These are phyloP conservation scores for Globisporangium middletonii DNA, from an alignment of 352 stramenopile species.

Conservation along the genomic window DNA sequence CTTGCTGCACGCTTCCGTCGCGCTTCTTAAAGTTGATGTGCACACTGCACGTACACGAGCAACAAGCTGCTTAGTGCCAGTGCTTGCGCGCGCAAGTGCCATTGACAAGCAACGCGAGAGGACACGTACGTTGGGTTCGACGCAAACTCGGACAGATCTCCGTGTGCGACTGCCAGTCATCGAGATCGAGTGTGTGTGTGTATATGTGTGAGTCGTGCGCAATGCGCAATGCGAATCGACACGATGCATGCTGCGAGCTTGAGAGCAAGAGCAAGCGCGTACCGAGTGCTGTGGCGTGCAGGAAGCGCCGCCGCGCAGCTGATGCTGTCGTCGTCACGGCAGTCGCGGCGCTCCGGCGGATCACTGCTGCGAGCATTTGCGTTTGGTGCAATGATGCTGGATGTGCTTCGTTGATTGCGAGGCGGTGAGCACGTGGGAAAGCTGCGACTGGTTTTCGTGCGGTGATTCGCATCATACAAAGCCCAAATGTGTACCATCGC, in stretches of 20 bases:
- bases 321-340: neutral
- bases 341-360: neutral
- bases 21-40: constrained; percentile 69
- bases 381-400: neutral
- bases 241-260: neutral
- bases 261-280: constrained; percentile 3
- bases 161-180: constrained; percentile 28
- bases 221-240: neutral
- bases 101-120: constrained; percentile 1
- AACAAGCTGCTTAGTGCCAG: neutral
- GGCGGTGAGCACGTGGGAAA: no score
- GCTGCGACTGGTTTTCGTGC: no score
- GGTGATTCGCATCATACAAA: no score
- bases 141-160: constrained; percentile 52
- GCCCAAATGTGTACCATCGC: no score
- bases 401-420: no score
- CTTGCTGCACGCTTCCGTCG: constrained; percentile 52
- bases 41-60: constrained; percentile 31
- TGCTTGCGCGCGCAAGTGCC: neutral
- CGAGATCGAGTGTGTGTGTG: no score
- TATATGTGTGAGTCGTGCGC: neutral
- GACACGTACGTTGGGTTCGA: constrained; percentile 50
- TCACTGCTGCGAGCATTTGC: neutral
- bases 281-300: constrained; percentile 43
- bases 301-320: constrained; percentile 2